These are phyloP conservation scores for Aphanomyces astaci DNA, from an alignment of 352 stramenopile species.

Conservation along the genomic window DNA sequence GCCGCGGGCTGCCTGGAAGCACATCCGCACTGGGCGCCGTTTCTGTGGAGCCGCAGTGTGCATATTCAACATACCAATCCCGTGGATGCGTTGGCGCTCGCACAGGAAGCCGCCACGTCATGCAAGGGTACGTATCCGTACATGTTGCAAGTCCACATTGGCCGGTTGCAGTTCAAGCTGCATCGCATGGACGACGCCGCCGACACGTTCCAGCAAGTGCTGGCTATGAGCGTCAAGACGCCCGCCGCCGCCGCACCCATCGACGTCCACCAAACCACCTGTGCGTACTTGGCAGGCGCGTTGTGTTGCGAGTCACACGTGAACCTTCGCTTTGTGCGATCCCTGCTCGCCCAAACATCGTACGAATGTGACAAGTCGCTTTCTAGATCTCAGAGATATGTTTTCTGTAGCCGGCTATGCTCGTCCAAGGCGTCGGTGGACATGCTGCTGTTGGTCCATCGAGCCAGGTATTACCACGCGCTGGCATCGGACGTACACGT, in stretches of 20 bases:
- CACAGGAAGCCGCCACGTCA: not conserved
- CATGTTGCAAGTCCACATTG: not conserved
- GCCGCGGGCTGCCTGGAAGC: not conserved
- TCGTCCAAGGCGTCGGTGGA: not conserved
- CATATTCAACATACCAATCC: not conserved
- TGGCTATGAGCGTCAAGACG: not conserved
- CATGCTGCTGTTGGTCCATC: not conserved
- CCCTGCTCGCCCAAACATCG: not conserved
- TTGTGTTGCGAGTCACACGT: not conserved
- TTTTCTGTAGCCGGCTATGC: not conserved
- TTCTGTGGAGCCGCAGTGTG: not conserved
- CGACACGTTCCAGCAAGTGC: not conserved
- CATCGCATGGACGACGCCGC: not conserved
- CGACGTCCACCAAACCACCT: not conserved
- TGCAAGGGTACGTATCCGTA: not conserved
- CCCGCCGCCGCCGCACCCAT: not conserved
- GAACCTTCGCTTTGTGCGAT: not conserved
- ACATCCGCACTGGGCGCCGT: not conserved
- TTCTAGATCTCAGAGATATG: too few relatives aligned
- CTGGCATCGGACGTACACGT: not conserved
- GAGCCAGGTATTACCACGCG: not conserved
- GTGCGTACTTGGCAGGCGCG: not conserved
- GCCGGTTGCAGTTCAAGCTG: not conserved
- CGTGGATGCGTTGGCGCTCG: not conserved
- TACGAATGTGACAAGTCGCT: not conserved